Conservation (phyloP, 352 stramenopile genomes). For the Phytophthora citrophthora region DNA sequence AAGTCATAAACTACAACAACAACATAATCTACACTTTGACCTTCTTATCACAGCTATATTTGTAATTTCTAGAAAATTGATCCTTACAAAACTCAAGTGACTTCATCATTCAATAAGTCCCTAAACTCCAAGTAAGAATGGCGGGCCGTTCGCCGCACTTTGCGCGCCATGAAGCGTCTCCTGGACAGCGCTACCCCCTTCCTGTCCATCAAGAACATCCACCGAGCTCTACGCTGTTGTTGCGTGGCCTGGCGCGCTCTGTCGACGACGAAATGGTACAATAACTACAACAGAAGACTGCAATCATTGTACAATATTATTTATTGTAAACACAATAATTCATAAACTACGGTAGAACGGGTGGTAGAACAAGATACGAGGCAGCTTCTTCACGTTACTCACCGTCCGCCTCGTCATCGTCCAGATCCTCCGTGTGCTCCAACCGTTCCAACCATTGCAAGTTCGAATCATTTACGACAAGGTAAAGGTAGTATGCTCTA, state of each 20-base stretch:
- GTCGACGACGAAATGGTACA: constrained; percentile 79
- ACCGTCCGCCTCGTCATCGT: constrained; percentile 25
- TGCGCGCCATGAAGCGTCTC: constrained; percentile 7
- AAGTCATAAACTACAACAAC: constrained; percentile 40
- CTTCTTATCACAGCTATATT: not conserved
- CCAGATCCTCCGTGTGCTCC: constrained; percentile 67
- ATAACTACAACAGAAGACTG: not conserved
- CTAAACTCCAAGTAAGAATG: constrained; percentile 17
- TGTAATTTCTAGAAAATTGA: constrained; percentile 13
- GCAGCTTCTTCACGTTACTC: constrained; percentile 20
- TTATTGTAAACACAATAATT: not conserved
- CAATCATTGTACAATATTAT: no score
- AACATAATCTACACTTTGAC: constrained; percentile 1
- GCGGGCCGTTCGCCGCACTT: constrained; percentile 14
- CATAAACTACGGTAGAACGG: constrained; percentile 23
- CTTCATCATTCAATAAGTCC: not conserved
- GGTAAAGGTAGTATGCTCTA: constrained; percentile 32
- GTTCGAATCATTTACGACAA: constrained; percentile 74
- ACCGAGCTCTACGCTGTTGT: constrained; percentile 68
- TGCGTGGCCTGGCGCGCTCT: constrained; percentile 57
- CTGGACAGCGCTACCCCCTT: constrained; percentile 12
- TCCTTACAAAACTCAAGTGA: not conserved
- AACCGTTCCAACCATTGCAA: constrained; percentile 53
- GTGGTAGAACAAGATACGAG: constrained; percentile 8
- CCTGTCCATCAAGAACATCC: constrained; percentile 20